Evolutionary conservation across 371 early-diverging fungal genomes (phyloP).

Genomic region (Mucor lusitanicus): DNA sequence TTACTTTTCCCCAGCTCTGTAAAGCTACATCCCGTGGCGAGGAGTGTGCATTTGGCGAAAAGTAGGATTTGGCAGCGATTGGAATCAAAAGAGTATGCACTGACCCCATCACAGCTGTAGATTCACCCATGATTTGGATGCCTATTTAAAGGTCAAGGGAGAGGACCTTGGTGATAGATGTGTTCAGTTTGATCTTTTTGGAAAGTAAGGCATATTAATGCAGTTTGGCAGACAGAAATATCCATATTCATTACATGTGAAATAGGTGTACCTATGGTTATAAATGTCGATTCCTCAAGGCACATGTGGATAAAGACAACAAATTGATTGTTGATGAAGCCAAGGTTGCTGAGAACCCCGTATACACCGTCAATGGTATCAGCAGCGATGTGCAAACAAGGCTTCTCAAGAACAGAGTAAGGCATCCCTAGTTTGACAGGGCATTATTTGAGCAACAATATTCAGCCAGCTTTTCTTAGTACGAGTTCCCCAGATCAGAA

Average conservation of each 20-base stretch:
- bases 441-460: background rate
- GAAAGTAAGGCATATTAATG: conserved; percentile 56
- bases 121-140: conserved; percentile 68
- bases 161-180: conserved; percentile 82
- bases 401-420: conserved; percentile 38
- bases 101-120: conserved; percentile 49
- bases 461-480: conserved; percentile 22
- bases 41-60: conserved; percentile 54
- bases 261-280: conserved; percentile 62
- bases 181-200: conserved; percentile 69
- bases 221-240: background rate
- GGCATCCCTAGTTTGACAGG: background rate
- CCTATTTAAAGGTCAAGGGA: conserved; percentile 61
- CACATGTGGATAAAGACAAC: conserved; percentile 65
- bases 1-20: conserved; percentile 46
- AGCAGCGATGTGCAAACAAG: conserved; percentile 47
- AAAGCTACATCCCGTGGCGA: conserved; percentile 47
- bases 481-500: conserved; percentile 49
- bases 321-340: conserved; percentile 57
- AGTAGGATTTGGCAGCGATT: conserved; percentile 23
- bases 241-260: background rate
- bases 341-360: conserved; percentile 36
- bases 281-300: conserved; percentile 77
- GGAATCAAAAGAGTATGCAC: background rate
- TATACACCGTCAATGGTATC: conserved; percentile 45